Evolutionary conservation across 2,329 filamentous ascomycete species (phyloP).

Genomic region (Talaromyces sp.): DNA sequence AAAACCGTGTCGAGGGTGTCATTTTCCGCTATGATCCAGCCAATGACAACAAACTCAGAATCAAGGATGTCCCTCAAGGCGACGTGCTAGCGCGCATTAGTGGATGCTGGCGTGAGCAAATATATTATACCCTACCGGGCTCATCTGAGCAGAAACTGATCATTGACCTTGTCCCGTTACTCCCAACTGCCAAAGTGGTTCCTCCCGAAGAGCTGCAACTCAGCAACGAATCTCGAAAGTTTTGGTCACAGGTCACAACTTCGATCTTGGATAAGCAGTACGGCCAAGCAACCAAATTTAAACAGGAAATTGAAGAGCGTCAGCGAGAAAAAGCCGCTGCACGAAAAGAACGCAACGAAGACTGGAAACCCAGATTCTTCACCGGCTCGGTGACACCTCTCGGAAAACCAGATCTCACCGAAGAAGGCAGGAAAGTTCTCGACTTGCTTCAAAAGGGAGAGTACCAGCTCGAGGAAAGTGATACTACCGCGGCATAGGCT

Average conservation of each 20-base stretch:
- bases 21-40: slow-evolving; percentile 86
- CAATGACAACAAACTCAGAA: slow-evolving; percentile 71
- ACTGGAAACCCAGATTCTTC: slow-evolving; percentile 89
- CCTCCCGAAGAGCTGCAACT: slow-evolving; percentile 76
- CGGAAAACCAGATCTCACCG: slow-evolving; percentile 59
- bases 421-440: slow-evolving; percentile 56
- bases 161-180: slow-evolving; percentile 81
- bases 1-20: slow-evolving; percentile 86
- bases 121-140: slow-evolving; percentile 54
- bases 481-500: slow-evolving; percentile 27
- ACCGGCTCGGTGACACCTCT: slow-evolving; percentile 54
- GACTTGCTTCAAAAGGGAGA: slow-evolving; percentile 51
- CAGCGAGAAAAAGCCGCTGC: slow-evolving; percentile 82
- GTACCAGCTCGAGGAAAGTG: slow-evolving; percentile 43
- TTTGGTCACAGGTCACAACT: slow-evolving; percentile 83
- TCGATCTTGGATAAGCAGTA: slow-evolving; percentile 82
- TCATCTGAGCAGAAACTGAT: slow-evolving; percentile 53
- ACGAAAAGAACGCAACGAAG: slow-evolving; percentile 62
- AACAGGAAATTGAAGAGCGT: slow-evolving; percentile 85
- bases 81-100: slow-evolving; percentile 78
- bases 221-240: slow-evolving; percentile 79
- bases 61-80: slow-evolving; percentile 81
- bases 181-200: slow-evolving; percentile 70
- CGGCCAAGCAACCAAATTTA: slow-evolving; percentile 74
- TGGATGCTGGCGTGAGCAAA: slow-evolving; percentile 76